Base-by-base conservation (phyloP, 2,329 filamentous ascomycete genomes). In the Ophiostoma pallidulum region DNA sequence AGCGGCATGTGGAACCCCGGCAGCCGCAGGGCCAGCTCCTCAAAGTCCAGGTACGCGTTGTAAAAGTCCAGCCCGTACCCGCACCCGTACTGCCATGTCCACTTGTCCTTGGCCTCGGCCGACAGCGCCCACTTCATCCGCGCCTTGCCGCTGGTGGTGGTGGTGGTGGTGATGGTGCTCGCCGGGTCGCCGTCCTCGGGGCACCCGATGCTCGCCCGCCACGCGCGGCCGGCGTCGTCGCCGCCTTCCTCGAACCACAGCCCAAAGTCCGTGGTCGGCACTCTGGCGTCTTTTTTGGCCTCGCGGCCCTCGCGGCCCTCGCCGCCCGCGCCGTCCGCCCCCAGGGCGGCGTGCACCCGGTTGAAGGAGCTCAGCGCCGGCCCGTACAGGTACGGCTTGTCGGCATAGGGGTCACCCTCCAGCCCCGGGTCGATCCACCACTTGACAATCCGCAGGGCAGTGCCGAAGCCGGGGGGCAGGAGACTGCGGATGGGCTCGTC, bases 361-460 rank as follows among this genome's bases (percentile, higher is more conserved):
- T 95, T 95, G 62, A 94, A 89, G 2, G 80, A 85, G 50, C 81
- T 84, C 43, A 94, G 64, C 0, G 87, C 82, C 0, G 87, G 82
- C 0, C 91, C 90, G 59, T 92, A 96, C 4, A 97, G 67, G 59
- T 89, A 88, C 1, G 91, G 92, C 56, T 77, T 72, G 59, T 97
- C 90, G 4, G 86, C 85, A 56, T 94, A 90, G 0, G 86, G 82
- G 62, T 98, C 90, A 9, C 89, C 90, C 8, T 96, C 88, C 0
- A 98, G 68, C 0, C 89, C 87, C 0, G 91, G 91, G 60, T 98
- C 91, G 41, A 97, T 84, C 69, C 82, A 86, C 84, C 86, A 94
- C 57, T 86, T 86, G 24, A 94, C 86, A 37, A 95, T 82, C 45
- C 80, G 82, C 65, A 96, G 80, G 0, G 89, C 90, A 9, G 86